Conservation (phyloP, 805 yeast species). For the Candida patagonica region DNA sequence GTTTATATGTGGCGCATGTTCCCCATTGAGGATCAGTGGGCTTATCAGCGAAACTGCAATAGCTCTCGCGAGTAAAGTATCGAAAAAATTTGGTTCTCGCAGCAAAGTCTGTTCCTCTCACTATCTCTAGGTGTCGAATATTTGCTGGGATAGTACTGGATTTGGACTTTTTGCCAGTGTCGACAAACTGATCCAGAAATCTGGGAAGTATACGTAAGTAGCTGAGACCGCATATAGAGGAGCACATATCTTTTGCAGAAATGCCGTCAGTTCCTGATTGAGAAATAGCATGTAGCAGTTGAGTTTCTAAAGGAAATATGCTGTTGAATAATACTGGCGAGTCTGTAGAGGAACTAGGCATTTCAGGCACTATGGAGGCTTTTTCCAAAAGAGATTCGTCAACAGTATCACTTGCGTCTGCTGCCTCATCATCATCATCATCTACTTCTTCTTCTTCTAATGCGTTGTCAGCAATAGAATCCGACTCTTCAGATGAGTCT, state of each 20-base stretch:
- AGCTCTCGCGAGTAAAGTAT: constrained; percentile 42
- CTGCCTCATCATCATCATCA: constrained; percentile 21
- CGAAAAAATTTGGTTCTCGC: constrained; percentile 69
- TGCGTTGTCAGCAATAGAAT: constrained; percentile 17
- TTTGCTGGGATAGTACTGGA: constrained; percentile 17
- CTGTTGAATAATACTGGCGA: constrained; percentile 32
- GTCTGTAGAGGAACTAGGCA: not conserved
- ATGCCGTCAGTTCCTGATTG: constrained; percentile 41
- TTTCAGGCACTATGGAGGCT: not conserved
- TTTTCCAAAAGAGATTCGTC: constrained; percentile 1
- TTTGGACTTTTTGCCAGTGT: constrained; percentile 25
- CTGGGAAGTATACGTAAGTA: constrained; percentile 45
- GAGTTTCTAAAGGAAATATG: constrained; percentile 56
- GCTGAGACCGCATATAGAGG: constrained; percentile 43
- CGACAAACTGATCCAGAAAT: constrained; percentile 41
- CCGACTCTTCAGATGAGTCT: constrained; percentile 24
- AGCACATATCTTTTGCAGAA: constrained; percentile 47
- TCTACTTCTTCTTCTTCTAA: constrained; percentile 32
- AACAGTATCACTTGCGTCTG: constrained; percentile 9
- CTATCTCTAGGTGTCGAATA: constrained; percentile 33
- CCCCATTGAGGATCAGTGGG: constrained; percentile 25
- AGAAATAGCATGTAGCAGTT: constrained; percentile 43
- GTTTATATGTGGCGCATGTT: constrained; percentile 13
- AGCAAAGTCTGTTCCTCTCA: constrained; percentile 59
- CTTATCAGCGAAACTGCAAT: constrained; percentile 26